Percentiles rank a stretch among this genome's conserved stretches.
These are phyloP conservation scores for Aureobasidium sp. DNA, from an alignment of 2,329 filamentous ascomycete genomes.

Conservation along the genomic window DNA sequence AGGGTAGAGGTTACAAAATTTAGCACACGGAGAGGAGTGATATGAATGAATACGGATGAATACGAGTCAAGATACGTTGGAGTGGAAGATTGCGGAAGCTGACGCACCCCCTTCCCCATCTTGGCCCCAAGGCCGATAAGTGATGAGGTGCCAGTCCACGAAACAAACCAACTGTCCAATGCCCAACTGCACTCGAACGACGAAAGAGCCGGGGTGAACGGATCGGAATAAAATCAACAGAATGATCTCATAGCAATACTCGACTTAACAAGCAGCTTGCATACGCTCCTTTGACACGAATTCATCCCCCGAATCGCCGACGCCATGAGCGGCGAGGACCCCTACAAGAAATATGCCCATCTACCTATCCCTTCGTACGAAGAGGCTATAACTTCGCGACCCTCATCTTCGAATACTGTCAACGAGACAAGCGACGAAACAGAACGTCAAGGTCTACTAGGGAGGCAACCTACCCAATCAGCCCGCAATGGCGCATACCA, in stretches of 20 bases:
- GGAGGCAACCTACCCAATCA: conserved; percentile 20
- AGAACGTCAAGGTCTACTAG: conserved; percentile 70
- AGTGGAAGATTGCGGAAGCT: background rate
- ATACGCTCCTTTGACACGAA: background rate
- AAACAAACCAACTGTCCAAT: background rate
- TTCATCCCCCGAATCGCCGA: background rate
- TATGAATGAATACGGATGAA: background rate
- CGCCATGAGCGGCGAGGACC: conserved; percentile 9
- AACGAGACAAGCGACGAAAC: conserved; percentile 59
- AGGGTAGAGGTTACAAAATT: no score
- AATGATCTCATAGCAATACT: conserved; percentile 16
- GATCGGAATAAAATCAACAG: background rate
- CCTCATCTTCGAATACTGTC: conserved; percentile 41
- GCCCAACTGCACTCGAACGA: background rate
- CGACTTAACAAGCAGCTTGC: background rate
- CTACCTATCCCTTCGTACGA: conserved; percentile 77
- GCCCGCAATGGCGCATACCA: conserved; percentile 53
- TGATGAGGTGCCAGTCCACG: background rate
- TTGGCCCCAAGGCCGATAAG: conserved; percentile 6
- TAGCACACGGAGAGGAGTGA: no score
- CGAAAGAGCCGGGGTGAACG: background rate
- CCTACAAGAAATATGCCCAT: conserved; percentile 21
- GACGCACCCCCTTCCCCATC: conserved; percentile 9
- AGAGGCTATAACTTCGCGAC: conserved; percentile 56
- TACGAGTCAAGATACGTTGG: conserved; percentile 1